Base-by-base conservation (phyloP, 140 eudicot species). In the Cichorium intybus region DNA sequence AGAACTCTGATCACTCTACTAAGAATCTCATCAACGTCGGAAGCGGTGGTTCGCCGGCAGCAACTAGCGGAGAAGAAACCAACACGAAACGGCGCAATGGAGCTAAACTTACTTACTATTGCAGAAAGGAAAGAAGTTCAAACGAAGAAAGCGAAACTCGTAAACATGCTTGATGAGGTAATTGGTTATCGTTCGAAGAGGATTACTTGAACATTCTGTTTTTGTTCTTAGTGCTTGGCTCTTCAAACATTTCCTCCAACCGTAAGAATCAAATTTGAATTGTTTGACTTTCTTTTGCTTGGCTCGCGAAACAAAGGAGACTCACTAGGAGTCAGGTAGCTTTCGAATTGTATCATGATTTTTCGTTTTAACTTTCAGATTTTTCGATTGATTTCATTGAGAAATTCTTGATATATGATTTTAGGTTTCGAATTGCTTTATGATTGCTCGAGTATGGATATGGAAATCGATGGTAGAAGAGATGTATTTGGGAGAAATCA, bases 381-480 rank as follows among this genome's bases (percentile, higher is more conserved):
- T 47, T 27, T 3, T 3, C 24, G 20, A 0, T 5, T 15, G 14
- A 50, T 11, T 12, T 24, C n/a, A n/a, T n/a, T n/a, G n/a, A n/a
- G n/a, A n/a, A 15, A 37, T 21, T 33, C 9, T 56, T 69, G 46
- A n/a, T n/a, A 11, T 2, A 10, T 54, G 24, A 26, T 50, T 55
- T 10, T 45, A 90, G 98, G 98, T 92, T 10, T 92, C 98, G 0
- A 92, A 92, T 41, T 92, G 98, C 96, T 92, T 92, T 66, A 92
- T 92, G 54, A 92, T 88, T 23, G 98, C 98, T 26, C 89, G 98
- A 62, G 98, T 92, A 37, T 78, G 98, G 16, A 81, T 92, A 14
- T 92, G 98, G 98, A 92, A 92, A 62, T 96, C 98, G 28, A 92
- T 88, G 96, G 98, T 92, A 16, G 98, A 92, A 58, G 98, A 92